Base-by-base conservation (phyloP, 805 yeast species). In the Wickerhamomyces xylosicus region DNA sequence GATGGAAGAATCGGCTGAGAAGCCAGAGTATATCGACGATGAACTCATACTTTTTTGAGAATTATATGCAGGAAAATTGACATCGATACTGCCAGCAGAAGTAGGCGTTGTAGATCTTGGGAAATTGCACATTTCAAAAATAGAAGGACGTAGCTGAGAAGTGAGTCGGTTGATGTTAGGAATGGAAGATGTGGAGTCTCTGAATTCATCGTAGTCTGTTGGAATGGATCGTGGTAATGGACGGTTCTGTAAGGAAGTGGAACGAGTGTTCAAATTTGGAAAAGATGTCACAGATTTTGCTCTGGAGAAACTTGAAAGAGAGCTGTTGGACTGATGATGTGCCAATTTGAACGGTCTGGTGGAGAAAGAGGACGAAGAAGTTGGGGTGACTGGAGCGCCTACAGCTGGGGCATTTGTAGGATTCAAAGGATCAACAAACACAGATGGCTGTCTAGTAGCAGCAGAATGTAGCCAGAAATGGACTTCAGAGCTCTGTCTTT, bases 391-490 rank as follows among this genome's bases (percentile, higher is more conserved):
- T 9, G 29, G 14, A 8, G 29, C 14, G n/a, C n/a, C n/a, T n/a
- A n/a, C n/a, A n/a, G n/a, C 29, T 9, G 29, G 14, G 4, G 29
- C 14, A 25, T 13, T n/a, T 13, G 43, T 32, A 15, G 52, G 39
- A 27, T 46, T 39, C 25, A 54, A 35, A 5, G 58, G 58, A 31
- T 54, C 58, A 35, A 54, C 41, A 36, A 52, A 45, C 3, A 49
- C 44, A 2, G 57, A 52, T 1, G 53, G 53, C 20, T 53, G 56
- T 46, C 58, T 46, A 2, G 36, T 31, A 19, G 33, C 38, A 3
- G 40, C 39, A 3, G 53, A 39, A 17, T 37, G 39, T 34, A 47
- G 51, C 58, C 58, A 54, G 35, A 52, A 53, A 31, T 48, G 51
- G 19, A 53, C 14, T 11, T 25, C 29, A 11, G 14, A 7, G 13